Base-by-base conservation (phyloP, 2,329 filamentous ascomycete species). In the Alternaria angustiovoidea region DNA sequence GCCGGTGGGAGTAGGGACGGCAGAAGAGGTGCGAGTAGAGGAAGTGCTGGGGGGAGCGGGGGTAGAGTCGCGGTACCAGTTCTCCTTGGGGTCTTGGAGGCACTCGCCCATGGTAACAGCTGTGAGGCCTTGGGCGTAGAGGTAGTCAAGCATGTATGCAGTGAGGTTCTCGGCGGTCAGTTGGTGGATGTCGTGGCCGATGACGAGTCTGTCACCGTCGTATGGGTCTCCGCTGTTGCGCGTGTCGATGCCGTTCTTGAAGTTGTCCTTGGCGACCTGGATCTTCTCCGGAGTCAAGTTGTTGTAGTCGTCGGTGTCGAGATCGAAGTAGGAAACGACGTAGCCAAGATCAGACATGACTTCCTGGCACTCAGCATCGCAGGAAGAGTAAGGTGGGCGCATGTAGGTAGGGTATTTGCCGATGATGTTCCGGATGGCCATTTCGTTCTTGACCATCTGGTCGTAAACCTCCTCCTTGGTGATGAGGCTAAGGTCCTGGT, bases 281-380 rank as follows among this genome's bases (percentile, higher is more conserved):
- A 77, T 77, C 55, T 67, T 62, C 26, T 70, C 64, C 3, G 63
- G 63, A 4, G 68, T 71, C 41, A 74, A 60, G 24, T 78, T 69
- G 55, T 73, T 70, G 61, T 77, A 77, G 58, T 76, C 87, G 53
- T 86, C 83, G 2, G 86, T 83, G 68, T 89, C 87, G 36, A 89
- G 75, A 64, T 89, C 85, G 69, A 88, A 82, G 65, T 85, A 88
- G 62, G 87, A 84, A 65, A 88, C 80, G 64, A 86, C 85, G 78
- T 88, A 88, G 54, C 84, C 84, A 49, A 88, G 73, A 39, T 66
- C 70, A 12, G 75, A 66, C 65, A 81, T 64, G 47, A 78, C 73
- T n/a, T 67, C 62, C 66, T 75, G 71, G 70, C 81, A 83, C 7
- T 74, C 78, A 3, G 70, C 75, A 5, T 26, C 34, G n/a, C 83